Conservation (phyloP, 257 asterid genomes). For the Solanum piurae region DNA sequence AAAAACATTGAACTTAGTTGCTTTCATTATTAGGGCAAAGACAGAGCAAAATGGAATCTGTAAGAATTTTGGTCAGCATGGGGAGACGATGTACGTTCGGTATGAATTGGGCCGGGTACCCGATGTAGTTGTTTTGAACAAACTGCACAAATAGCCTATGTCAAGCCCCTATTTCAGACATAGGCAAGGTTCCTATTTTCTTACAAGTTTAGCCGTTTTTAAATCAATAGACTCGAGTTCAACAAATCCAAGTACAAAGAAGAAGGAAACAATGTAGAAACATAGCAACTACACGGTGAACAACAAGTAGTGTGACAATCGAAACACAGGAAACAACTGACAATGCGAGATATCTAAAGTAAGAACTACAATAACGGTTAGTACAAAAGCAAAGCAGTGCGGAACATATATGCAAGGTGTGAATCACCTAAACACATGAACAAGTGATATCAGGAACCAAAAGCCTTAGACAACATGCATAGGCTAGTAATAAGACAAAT, state of each 20-base stretch:
- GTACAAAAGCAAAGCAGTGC: not conserved
- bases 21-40: slow-evolving; percentile 1
- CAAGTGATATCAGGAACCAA: not conserved
- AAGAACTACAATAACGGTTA: no score
- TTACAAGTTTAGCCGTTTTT: not conserved
- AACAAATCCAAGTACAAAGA: no score
- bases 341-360: not conserved
- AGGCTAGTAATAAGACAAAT: no score
- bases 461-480: not conserved
- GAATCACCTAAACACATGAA: not conserved
- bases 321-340: no score
- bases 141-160: not conserved
- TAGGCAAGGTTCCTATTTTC: not conserved
- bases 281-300: not conserved
- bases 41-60: not conserved
- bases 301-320: not conserved
- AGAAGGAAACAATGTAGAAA: not conserved
- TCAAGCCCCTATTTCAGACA: not conserved
- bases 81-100: not conserved
- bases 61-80: not conserved
- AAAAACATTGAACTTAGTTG: slow-evolving; percentile 4
- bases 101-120: not conserved
- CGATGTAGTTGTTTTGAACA: not conserved
- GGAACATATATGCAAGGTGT: not conserved
- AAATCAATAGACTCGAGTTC: not conserved